Base-by-base conservation (phyloP, 1,284 basidiomycete genomes). In the Melanopsichium pennsylvanicum region DNA sequence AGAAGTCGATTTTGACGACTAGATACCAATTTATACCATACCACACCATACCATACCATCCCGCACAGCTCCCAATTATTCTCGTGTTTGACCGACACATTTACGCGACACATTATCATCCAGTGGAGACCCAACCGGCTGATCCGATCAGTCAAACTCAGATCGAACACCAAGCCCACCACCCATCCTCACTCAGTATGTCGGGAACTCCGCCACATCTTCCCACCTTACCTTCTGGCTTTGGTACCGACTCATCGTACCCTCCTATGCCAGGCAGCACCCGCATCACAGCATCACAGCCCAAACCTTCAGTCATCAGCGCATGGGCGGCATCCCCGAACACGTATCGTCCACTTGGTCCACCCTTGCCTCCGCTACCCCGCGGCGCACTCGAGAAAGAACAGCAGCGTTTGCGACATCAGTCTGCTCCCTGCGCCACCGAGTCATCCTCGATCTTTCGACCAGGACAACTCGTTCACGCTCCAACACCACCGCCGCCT, bases 221-320 rank as follows among this genome's bases (percentile, higher is more conserved):
- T 12, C 74, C 75, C 22, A 41, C 43, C 13, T 21, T 78, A 33
- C 76, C 76, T n/a, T 26, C 68, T 2, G 70, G 73, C 33, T 78
- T 78, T 29, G 76, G 76, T 51, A 70, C 61, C 36, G 67, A 73
- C 36, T 74, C 72, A 22, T 66, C 72, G 5, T 78, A 75, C 41
- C 76, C 76, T 8, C 76, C 76, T n/a, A 70, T 72, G n/a, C 67
- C 68, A 31, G 52, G 55, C 22, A 50, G 61, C 42, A 43, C 37
- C 4, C 45, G 70, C 33, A 33, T 63, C 27, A 59, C 56, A 33
- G 56, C 63, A 13, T 66, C 64, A 10, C 52, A 62, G 26, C 64
- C 51, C 12, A 47, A 38, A 18, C 55, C 57, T 12, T 38, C 55
- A 11, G 29, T 19, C 32, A 32, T 48, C 41, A n/a, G n/a, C n/a